Evolutionary conservation across 306 rosid species (phyloP).

Genomic region (Trifolium repens): DNA sequence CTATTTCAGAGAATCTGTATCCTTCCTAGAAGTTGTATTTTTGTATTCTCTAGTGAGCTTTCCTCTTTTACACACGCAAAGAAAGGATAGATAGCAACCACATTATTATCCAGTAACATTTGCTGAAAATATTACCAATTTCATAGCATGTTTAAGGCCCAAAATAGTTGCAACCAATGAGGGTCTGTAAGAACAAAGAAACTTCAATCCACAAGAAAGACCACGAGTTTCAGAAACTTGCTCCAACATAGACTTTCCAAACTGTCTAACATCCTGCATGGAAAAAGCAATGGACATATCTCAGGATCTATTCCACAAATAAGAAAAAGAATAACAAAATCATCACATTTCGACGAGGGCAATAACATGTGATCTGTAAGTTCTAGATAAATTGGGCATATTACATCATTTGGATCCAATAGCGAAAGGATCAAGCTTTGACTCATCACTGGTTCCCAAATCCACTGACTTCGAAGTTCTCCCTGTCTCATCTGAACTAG

Average conservation of each 20-base stretch:
- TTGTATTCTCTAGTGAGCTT: conserved; percentile 27
- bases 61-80: conserved; percentile 22
- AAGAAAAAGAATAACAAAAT: conserved; percentile 23
- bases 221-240: conserved; percentile 82
- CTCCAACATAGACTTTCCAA: conserved; percentile 89
- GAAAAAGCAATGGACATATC: conserved; percentile 20
- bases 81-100: conserved; percentile 30
- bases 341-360: conserved; percentile 34
- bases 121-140: conserved; percentile 66
- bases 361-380: conserved; percentile 27
- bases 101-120: conserved; percentile 39
- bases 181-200: conserved; percentile 69
- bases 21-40: conserved; percentile 7
- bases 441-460: conserved; percentile 93
- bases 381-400: conserved; percentile 29
- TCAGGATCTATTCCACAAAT: conserved; percentile 29
- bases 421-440: conserved; percentile 92
- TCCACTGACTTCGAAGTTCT: conserved; percentile 79
- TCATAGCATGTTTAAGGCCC: conserved; percentile 90
- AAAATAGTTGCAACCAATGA: conserved; percentile 64
- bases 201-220: conserved; percentile 83
- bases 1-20: conserved; percentile 32
- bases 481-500: conserved; percentile 72
- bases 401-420: conserved; percentile 87
- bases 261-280: conserved; percentile 76